These are phyloP conservation scores for Leccinum pallidistipes DNA, from an alignment of 1,284 basidiomycete genomes.

Conservation along the genomic window DNA sequence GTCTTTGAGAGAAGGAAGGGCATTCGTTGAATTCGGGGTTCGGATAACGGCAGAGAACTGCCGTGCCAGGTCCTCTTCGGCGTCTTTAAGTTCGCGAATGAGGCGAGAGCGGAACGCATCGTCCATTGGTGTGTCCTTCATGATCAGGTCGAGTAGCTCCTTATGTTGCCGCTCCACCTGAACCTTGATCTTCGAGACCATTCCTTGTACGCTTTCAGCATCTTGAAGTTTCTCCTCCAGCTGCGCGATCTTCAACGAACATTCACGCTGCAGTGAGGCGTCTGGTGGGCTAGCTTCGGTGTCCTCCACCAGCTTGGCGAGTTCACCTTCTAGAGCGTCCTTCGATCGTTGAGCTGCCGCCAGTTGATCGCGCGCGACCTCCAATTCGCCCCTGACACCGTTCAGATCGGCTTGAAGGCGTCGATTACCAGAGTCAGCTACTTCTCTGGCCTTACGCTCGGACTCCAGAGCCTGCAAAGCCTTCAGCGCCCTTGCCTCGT, in stretches of 20 bases:
- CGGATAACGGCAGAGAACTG: conserved; percentile 44
- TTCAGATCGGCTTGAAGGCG: conserved; percentile 63
- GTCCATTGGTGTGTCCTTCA: conserved; percentile 57
- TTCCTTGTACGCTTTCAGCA: conserved; percentile 49
- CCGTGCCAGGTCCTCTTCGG: conserved; percentile 62
- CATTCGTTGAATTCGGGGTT: conserved; percentile 40
- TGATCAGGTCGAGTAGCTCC: conserved; percentile 66
- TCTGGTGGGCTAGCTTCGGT: conserved; percentile 48
- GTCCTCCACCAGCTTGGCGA: conserved; percentile 66
- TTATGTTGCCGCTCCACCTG: conserved; percentile 68
- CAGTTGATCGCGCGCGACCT: conserved; percentile 55
- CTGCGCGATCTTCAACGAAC: conserved; percentile 62
- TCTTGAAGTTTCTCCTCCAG: conserved; percentile 67
- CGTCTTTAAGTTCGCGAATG: conserved; percentile 65
- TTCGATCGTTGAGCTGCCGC: conserved; percentile 53
- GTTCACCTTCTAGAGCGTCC: conserved; percentile 66
- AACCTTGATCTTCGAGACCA: conserved; percentile 57
- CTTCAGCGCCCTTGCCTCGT: conserved; percentile 65
- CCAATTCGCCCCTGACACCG: conserved; percentile 49
- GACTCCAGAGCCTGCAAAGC: conserved; percentile 59
- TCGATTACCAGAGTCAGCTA: conserved; percentile 58
- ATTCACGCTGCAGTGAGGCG: conserved; percentile 54
- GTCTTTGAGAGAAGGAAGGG: conserved; percentile 59
- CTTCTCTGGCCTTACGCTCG: conserved; percentile 63
- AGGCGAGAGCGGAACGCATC: conserved; percentile 64